A percentile compares a stretch with the other conserved stretches of the same genome.
Conservation (phyloP, 2,329 filamentous ascomycete species). For the Elsinoe australis region DNA sequence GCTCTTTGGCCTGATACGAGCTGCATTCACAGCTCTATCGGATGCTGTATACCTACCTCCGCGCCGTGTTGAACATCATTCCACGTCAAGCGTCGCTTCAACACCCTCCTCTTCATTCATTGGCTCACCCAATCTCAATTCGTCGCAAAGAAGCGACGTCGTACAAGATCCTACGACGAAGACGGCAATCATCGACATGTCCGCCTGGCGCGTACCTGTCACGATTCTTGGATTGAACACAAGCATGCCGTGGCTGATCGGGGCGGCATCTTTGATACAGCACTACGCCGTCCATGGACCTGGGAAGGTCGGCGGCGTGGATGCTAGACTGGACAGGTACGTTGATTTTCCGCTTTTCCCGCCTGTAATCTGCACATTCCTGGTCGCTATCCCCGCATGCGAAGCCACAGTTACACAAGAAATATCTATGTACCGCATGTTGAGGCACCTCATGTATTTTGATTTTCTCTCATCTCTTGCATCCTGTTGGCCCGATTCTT, state of each 20-base stretch:
- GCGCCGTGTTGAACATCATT: slow-evolving; percentile 30
- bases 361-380: neutral
- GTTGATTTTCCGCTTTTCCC: slow-evolving; percentile 33
- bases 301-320: slow-evolving; percentile 63
- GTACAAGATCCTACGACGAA: slow-evolving; percentile 12
- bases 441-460: too few relatives aligned
- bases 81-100: slow-evolving; percentile 18
- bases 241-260: slow-evolving; percentile 87
- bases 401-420: slow-evolving; percentile 14
- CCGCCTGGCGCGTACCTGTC: slow-evolving; percentile 65
- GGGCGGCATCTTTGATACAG: slow-evolving; percentile 66
- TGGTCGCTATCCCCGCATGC: neutral
- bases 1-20: slow-evolving; percentile 49
- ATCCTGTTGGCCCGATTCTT: neutral
- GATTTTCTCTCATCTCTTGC: too few relatives aligned
- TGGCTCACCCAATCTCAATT: slow-evolving; percentile 25
- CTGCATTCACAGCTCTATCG: slow-evolving; percentile 56
- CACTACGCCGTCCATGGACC: slow-evolving; percentile 66
- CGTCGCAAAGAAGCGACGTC: slow-evolving; percentile 14
- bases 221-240: slow-evolving; percentile 64
- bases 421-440: too few relatives aligned
- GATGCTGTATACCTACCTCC: slow-evolving; percentile 61
- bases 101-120: slow-evolving; percentile 11
- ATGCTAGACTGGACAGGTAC: slow-evolving; percentile 87
- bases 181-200: slow-evolving; percentile 64